Evolutionary conservation across 805 yeast species (phyloP).

Genomic region (Peterozyma toletana): DNA sequence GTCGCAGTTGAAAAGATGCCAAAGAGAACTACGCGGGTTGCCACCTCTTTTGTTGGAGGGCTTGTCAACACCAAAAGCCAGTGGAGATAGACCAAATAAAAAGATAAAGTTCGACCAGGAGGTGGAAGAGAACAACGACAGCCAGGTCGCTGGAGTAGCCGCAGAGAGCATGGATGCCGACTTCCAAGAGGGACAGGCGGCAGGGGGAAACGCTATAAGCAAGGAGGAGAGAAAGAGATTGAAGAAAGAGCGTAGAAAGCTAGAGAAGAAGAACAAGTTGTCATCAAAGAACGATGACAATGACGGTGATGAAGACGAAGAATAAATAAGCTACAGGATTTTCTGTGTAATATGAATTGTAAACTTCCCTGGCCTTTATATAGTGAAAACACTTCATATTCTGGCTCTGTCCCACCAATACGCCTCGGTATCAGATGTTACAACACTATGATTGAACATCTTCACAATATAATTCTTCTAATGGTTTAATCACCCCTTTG

Average conservation of each 20-base stretch:
- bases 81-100: constrained; percentile 11
- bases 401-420: too few species aligned
- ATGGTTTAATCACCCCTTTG: too few species aligned
- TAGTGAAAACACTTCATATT: too few species aligned
- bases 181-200: background rate
- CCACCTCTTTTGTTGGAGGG: constrained; percentile 25
- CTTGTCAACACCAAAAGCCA: background rate
- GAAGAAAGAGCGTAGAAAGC: constrained; percentile 17
- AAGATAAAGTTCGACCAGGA: constrained; percentile 14
- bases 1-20: constrained; percentile 27
- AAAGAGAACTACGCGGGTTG: constrained; percentile 27
- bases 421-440: too few species aligned
- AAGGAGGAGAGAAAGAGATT: constrained; percentile 20
- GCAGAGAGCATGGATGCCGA: constrained; percentile 3
- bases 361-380: too few species aligned
- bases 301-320: background rate
- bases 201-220: constrained; percentile 7
- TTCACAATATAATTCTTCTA: too few species aligned
- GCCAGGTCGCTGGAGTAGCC: background rate
- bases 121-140: constrained; percentile 3
- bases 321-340: background rate
- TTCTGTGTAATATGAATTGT: background rate
- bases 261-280: constrained; percentile 14
- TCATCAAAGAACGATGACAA: constrained; percentile 2
- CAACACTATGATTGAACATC: too few species aligned